Conservation (phyloP, 768 basidiomycete genomes). For the Collybia sp. region DNA sequence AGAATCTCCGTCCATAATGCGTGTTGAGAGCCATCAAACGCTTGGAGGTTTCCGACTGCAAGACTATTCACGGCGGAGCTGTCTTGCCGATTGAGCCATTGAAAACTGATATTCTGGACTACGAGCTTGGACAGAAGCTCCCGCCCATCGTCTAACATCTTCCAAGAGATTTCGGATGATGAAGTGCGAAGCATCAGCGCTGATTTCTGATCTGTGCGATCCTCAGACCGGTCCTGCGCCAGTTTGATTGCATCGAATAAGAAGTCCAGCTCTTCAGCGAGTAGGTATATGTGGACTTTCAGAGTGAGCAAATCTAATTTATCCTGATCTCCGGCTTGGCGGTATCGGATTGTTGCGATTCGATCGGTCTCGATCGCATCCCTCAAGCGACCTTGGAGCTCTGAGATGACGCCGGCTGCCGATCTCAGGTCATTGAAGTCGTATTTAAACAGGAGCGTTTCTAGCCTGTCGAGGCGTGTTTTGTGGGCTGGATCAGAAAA, state of each 20-base stretch:
- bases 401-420: constrained; percentile 65
- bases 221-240: constrained; percentile 71
- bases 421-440: constrained; percentile 78
- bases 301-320: constrained; percentile 58
- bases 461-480: constrained; percentile 69
- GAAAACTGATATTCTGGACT: constrained; percentile 73
- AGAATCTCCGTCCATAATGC: constrained; percentile 88
- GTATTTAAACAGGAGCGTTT: constrained; percentile 81
- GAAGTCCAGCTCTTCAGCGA: constrained; percentile 75
- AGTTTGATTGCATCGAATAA: constrained; percentile 85
- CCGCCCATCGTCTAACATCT: constrained; percentile 72
- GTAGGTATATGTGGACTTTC: constrained; percentile 65
- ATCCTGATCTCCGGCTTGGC: constrained; percentile 37
- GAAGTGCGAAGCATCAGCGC: constrained; percentile 78
- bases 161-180: constrained; percentile 87
- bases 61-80: constrained; percentile 80
- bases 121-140: constrained; percentile 82
- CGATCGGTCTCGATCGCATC: constrained; percentile 51
- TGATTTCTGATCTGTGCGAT: constrained; percentile 68
- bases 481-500: constrained; percentile 87
- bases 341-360: constrained; percentile 31
- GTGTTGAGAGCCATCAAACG: constrained; percentile 79
- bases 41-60: constrained; percentile 70
- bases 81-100: constrained; percentile 84
- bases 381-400: constrained; percentile 71